Conservation (phyloP, 2,329 filamentous ascomycete genomes). For the Arthrobotrys musiformis region DNA sequence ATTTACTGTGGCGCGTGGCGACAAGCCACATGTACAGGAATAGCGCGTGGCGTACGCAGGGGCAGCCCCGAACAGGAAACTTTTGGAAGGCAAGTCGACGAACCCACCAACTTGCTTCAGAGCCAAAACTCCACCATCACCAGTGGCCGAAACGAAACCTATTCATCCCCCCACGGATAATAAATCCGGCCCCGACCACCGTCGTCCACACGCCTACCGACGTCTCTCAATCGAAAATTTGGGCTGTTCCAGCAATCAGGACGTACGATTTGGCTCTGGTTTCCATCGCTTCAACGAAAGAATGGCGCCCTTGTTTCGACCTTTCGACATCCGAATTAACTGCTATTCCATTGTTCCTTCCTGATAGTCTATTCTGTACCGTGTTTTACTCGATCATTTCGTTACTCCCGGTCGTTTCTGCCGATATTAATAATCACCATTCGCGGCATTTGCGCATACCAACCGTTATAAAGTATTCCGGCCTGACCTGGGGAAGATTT, state of each 20-base stretch:
- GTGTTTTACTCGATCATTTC: neutral
- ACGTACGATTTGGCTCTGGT: constrained; percentile 24
- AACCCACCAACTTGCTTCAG: neutral
- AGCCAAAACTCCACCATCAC: constrained; percentile 32
- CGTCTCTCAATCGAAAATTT: neutral
- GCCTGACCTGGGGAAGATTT: neutral
- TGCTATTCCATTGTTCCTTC: constrained; percentile 50
- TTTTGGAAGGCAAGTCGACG: constrained; percentile 33
- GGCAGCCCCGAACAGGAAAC: constrained; percentile 18
- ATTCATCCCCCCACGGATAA: constrained; percentile 15
- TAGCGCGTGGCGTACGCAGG: constrained; percentile 9
- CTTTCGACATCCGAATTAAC: constrained; percentile 52
- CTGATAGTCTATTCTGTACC: constrained; percentile 40
- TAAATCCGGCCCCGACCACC: constrained; percentile 1
- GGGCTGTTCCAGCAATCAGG: constrained; percentile 6
- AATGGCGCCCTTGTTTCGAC: constrained; percentile 53
- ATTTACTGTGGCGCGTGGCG: too few relatives aligned
- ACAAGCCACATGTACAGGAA: neutral
- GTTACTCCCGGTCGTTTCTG: neutral
- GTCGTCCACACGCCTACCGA: neutral
- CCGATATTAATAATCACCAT: neutral
- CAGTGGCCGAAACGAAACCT: neutral
- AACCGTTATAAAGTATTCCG: neutral
- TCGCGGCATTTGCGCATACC: neutral
- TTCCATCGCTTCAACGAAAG: constrained; percentile 51